A percentile compares a stretch with the other conserved stretches of the same genome.
Evolutionary conservation across 2,329 filamentous ascomycete genomes (phyloP).

Genomic region (Diatrype stigma): DNA sequence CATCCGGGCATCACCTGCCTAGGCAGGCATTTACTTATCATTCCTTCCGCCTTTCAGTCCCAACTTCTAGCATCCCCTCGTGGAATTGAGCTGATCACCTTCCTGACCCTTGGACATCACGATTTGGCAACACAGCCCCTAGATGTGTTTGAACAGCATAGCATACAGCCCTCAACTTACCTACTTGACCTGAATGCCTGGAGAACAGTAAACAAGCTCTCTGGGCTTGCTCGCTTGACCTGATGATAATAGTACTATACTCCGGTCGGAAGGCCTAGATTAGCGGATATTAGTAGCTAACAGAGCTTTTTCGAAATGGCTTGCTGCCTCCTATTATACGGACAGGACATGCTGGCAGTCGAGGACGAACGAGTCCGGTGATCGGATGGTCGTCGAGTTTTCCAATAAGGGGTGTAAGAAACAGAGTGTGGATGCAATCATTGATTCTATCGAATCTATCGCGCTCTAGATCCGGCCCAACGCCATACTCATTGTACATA

Average conservation of each 20-base stretch:
- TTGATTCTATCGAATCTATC: neutral
- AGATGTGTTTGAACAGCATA: neutral
- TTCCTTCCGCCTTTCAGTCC: too few relatives aligned
- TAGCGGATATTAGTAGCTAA: neutral
- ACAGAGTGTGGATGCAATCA: neutral
- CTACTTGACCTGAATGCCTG: neutral
- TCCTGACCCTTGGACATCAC: too few relatives aligned
- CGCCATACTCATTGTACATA: neutral
- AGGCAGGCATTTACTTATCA: neutral
- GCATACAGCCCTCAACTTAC: neutral
- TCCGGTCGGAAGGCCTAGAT: neutral
- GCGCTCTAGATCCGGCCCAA: constrained; percentile 2
- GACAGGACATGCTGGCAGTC: too few relatives aligned
- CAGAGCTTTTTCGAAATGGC: neutral
- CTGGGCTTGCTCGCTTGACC: neutral
- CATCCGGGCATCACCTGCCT: neutral
- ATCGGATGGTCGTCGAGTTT: too few relatives aligned
- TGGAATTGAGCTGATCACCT: too few relatives aligned
- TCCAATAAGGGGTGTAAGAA: too few relatives aligned
- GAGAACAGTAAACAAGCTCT: neutral
- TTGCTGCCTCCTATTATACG: neutral
- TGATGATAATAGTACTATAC: neutral
- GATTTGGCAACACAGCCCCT: too few relatives aligned
- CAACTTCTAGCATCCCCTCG: too few relatives aligned
- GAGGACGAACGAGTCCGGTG: too few relatives aligned